Evolutionary conservation across 345 rosid species (phyloP).

Genomic region (Salix dunnii): DNA sequence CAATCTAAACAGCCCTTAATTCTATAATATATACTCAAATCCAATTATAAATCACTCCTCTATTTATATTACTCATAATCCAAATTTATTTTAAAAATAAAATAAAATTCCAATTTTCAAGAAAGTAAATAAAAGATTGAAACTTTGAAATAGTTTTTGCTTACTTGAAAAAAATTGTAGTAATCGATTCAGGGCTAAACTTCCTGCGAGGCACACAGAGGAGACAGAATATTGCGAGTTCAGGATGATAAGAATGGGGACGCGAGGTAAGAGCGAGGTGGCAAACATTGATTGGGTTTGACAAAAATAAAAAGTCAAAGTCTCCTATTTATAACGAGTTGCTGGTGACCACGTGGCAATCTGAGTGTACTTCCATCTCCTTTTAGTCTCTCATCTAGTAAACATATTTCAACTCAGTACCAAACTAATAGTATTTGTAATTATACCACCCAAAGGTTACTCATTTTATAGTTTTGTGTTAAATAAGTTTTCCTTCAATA

Average conservation of each 20-base stretch:
- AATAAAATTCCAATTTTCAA: neutral
- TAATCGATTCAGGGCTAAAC: neutral
- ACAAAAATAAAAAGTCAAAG: neutral
- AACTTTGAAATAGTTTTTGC: neutral
- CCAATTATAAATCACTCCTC: neutral
- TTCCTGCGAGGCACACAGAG: neutral
- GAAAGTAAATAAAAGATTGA: neutral
- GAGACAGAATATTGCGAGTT: neutral
- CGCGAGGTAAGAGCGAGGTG: slow-evolving; percentile 4
- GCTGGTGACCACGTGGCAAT: neutral
- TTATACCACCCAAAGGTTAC: neutral
- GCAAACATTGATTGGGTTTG: neutral
- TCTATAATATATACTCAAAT: neutral
- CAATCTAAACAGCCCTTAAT: neutral
- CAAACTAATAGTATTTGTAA: too few relatives aligned
- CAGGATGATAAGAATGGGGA: slow-evolving; percentile 18
- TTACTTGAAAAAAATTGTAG: neutral
- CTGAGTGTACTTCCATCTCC: neutral
- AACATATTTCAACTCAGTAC: neutral
- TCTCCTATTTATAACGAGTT: neutral
- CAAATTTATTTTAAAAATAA: neutral
- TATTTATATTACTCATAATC: neutral
- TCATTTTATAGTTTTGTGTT: neutral
- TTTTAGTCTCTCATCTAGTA: neutral
- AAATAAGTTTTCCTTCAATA: too few relatives aligned